Conservation (phyloP, 768 basidiomycete species). For the Agaricus blazei region DNA sequence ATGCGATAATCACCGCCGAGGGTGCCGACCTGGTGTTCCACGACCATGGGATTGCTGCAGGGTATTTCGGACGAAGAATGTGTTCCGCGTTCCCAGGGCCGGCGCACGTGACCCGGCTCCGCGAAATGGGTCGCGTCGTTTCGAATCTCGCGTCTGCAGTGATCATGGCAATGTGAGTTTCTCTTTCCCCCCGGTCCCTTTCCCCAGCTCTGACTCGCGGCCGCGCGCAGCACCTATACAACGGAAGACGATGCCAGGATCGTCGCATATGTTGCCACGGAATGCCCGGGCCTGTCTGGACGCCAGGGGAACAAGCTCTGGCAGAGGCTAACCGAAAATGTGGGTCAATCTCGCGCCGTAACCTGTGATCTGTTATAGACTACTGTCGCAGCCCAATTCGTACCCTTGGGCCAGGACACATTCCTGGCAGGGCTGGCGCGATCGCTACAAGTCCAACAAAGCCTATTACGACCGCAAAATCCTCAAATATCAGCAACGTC, state of each 20-base stretch:
- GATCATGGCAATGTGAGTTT: not conserved
- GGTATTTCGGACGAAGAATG: too few relatives aligned
- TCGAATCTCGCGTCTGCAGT: not conserved
- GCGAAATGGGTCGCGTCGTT: too few relatives aligned
- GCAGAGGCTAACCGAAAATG: slow-evolving; percentile 37
- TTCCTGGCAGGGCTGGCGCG: slow-evolving; percentile 57
- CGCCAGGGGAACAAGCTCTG: slow-evolving; percentile 46
- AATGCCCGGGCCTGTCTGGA: slow-evolving; percentile 15
- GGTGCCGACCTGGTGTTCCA: too few relatives aligned
- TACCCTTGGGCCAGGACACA: slow-evolving; percentile 52
- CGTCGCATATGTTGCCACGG: slow-evolving; percentile 12
- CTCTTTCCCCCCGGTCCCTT: not conserved
- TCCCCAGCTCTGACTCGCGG: not conserved
- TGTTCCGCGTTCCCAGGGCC: too few relatives aligned
- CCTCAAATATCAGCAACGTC: slow-evolving; percentile 23
- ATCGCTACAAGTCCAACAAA: slow-evolving; percentile 46
- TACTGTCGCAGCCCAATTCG: slow-evolving; percentile 25
- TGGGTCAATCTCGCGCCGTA: slow-evolving; percentile 16
- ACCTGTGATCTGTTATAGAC: too few relatives aligned
- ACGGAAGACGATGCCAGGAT: slow-evolving; percentile 14
- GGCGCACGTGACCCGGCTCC: too few relatives aligned
- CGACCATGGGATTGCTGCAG: too few relatives aligned
- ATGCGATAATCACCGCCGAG: too few relatives aligned
- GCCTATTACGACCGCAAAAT: slow-evolving; percentile 39
- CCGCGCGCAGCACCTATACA: slow-evolving; percentile 12